Evolutionary conservation across 2,329 filamentous ascomycete species (phyloP), one percentile per base, ranked within the genome.

Genomic region (Aspergillus sp.): DNA sequence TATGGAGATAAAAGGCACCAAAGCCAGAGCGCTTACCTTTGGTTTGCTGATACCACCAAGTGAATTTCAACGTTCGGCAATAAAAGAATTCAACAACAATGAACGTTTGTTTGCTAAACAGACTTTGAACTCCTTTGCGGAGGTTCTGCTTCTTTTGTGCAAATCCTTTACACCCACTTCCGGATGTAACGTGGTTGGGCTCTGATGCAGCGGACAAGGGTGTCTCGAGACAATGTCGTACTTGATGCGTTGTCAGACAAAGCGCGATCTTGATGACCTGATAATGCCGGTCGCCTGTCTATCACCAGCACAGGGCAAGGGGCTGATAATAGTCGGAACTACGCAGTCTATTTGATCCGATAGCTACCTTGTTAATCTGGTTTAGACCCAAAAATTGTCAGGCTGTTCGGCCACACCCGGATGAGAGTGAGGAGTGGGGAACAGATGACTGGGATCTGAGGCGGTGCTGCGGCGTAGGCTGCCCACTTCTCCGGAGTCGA

Each of bases 141-240:
- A 59, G 53, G 52, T 52, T 53, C 57, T 56, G 52, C 44, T 46
- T 58, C 55, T 64, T 65, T 63, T 62, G 58, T 57, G 58, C 54
- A 54, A 54, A 61, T 52, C 45, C 44, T 54, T 52, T 53, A 60
- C 52, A 52, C 52, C 53, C 53, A 57, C 51, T 19, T 54, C 51
- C 43, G 54, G 57, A 54, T 64, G 61, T 64, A 64, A 66, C 62
- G 62, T 66, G 64, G 67, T 71, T 69, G 67, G 68, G 68, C 67
- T 66, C 58, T 64, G 63, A 64, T 69, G 68, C 68, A 71, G 65
- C 52, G 55, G 54, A 58, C 53, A 53, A 57, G 61, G 64, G 56
- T 62, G 56, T 57, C 56, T 52, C 58, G 61, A 59, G 61, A 53
- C 53, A 55, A 55, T 50, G 53, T 53, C 48, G 54, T 48, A 57